Evolutionary conservation across 345 rosid species (phyloP).

Genomic region (Syzygium aqueum): DNA sequence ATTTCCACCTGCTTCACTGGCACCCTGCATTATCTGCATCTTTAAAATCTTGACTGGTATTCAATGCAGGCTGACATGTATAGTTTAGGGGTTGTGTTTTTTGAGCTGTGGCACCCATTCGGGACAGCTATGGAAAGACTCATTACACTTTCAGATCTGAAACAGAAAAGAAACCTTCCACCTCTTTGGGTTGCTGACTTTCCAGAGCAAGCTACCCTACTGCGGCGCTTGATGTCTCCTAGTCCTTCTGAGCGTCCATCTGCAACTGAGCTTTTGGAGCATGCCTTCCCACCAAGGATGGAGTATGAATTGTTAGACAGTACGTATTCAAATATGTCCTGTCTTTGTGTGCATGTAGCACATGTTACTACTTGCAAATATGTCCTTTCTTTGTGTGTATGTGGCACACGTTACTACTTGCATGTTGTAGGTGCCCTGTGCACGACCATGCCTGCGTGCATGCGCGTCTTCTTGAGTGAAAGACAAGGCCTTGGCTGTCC

Average conservation of each 20-base stretch:
- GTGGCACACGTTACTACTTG: neutral
- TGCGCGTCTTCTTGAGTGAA: neutral
- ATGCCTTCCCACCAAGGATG: conserved; percentile 87
- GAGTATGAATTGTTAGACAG: conserved; percentile 82
- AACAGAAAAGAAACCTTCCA: conserved; percentile 84
- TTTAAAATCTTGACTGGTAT: conserved; percentile 4
- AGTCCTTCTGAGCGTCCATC: conserved; percentile 98
- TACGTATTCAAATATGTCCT: conserved; percentile 21
- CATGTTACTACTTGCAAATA: neutral
- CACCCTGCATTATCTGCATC: neutral
- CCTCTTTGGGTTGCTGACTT: conserved; percentile 64
- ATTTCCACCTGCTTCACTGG: neutral
- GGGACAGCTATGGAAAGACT: conserved; percentile 94
- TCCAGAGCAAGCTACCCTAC: conserved; percentile 82
- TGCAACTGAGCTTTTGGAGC: conserved; percentile 74
- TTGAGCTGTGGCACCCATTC: conserved; percentile 95
- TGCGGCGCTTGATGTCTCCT: conserved; percentile 68
- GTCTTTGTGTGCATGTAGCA: neutral
- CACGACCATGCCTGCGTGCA: neutral
- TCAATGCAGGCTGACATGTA: conserved; percentile 85
- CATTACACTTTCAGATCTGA: conserved; percentile 61
- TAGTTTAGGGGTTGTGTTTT: conserved; percentile 89
- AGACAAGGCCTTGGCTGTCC: neutral
- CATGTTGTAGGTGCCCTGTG: neutral
- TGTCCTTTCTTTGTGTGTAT: neutral